These are phyloP conservation scores for Linanthus parryae DNA, from an alignment of 148 eudicot genomes.

Conservation along the genomic window DNA sequence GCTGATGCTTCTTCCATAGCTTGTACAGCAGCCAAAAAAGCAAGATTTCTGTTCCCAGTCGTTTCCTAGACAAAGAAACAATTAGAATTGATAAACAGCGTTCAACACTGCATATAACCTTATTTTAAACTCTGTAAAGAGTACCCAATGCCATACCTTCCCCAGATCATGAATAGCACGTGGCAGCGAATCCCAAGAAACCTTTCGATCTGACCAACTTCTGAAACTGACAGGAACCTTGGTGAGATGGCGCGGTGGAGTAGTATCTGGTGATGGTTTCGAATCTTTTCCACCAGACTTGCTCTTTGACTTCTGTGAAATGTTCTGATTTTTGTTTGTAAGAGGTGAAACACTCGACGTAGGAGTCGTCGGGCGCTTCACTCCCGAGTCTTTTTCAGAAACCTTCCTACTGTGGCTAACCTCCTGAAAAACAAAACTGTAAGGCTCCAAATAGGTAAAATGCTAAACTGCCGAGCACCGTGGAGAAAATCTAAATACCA, in stretches of 20 bases:
- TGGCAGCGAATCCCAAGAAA: constrained; percentile 24
- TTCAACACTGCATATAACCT: no score
- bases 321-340: constrained; percentile 21
- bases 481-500: no score
- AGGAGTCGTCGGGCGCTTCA: constrained; percentile 9
- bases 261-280: constrained; percentile 12
- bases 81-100: no score
- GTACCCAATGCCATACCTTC: constrained; percentile 20
- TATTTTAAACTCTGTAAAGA: no score
- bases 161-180: constrained; percentile 26
- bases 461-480: no score
- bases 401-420: constrained; percentile 9
- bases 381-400: constrained; percentile 5
- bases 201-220: constrained; percentile 21
- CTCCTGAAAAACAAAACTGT: constrained; percentile 15
- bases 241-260: constrained; percentile 11
- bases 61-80: constrained; percentile 18
- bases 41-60: constrained; percentile 15
- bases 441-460: not conserved
- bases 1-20: constrained; percentile 38
- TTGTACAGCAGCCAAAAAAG: constrained; percentile 27
- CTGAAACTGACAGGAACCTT: constrained; percentile 21
- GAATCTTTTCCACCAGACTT: constrained; percentile 19
- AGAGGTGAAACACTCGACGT: constrained; percentile 23
- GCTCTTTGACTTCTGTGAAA: constrained; percentile 17